Base-by-base conservation (phyloP, 1,284 basidiomycete species). In the Boletus mariae region DNA sequence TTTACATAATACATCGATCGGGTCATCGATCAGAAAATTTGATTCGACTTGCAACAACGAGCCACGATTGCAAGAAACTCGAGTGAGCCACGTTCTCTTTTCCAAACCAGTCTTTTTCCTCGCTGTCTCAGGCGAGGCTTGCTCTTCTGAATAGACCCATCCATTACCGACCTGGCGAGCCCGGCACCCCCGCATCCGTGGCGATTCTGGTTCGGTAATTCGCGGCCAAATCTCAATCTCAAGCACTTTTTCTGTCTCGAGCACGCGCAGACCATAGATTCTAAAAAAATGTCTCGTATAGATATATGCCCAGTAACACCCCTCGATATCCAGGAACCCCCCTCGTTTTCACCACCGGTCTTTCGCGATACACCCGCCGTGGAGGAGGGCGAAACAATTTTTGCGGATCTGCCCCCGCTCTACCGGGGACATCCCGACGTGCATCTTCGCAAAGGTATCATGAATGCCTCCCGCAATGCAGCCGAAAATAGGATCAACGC, bases 391-490 rank as follows among this genome's bases (percentile, higher is more conserved):
- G 69, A 70, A 45, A 61, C 66, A 47, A 72, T 80, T n/a, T 84
- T 88, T 62, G 75, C 81, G 8, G 76, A 74, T 12, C 74, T 92
- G 7, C 87, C 89, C 8, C 80, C 84, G 29, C 77, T 92, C 42
- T 69, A 77, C 59, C 74, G 75, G 56, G 89, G 88, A 20, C 85
- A 87, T 59, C 77, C 85, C 45, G 84, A 88, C 52, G 66, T 85
- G 25, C 85, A 90, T 67, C 78, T 92, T 51, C 77, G 87, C 51
- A 80, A 82, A 56, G 87, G 87, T 13, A 81, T 92, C 56, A 83
- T 88, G 72, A 76, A 78, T 32, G 83, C 87, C 1, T 74, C 78
- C 11, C 73, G 73, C 47, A 73, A 79, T 26, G 72, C 78, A 13
- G 75, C 75, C 40, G 74, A 75, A 29, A 75, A 80, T 55, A 78